Percentiles rank a stretch among this genome's conserved stretches.
Evolutionary conservation across 257 asterid species (phyloP).

Genomic region (Nicotiana otophora): DNA sequence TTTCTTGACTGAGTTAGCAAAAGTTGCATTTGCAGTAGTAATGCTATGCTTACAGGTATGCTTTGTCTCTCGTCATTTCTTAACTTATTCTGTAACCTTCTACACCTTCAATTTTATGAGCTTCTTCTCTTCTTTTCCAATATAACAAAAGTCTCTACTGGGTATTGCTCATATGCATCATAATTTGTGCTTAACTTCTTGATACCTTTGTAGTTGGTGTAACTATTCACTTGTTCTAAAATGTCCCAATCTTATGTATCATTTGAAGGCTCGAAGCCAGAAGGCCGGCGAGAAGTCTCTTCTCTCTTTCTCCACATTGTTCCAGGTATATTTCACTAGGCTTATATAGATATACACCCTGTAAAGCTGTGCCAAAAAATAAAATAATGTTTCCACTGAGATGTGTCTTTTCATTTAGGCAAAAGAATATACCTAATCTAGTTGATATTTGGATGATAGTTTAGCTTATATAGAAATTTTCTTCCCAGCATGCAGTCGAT

Average conservation of each 20-base stretch:
- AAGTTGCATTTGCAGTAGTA: slow-evolving; percentile 72
- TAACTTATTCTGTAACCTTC: neutral
- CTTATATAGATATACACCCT: neutral
- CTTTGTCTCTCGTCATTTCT: slow-evolving; percentile 4
- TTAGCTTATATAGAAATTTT: neutral
- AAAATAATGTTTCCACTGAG: neutral
- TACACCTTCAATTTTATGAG: neutral
- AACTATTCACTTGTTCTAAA: slow-evolving; percentile 11
- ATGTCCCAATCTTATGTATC: slow-evolving; percentile 7
- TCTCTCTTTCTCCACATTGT: slow-evolving; percentile 67
- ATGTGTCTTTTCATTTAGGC: neutral
- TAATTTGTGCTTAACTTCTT: neutral
- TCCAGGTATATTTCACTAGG: slow-evolving; percentile 47
- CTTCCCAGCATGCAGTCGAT: neutral
- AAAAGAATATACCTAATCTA: neutral
- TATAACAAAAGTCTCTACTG: neutral
- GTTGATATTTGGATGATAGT: neutral
- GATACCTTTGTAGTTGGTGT: slow-evolving; percentile 13
- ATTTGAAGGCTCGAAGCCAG: slow-evolving; percentile 68
- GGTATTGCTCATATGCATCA: neutral
- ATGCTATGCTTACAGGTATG: slow-evolving; percentile 93
- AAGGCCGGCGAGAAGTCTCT: slow-evolving; percentile 93
- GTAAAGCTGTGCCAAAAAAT: neutral
- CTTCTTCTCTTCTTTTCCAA: slow-evolving; percentile 4
- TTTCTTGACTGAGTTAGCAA: slow-evolving; percentile 80